Base-by-base conservation (phyloP, 2,329 filamentous ascomycete genomes). In the Monilinia vaccinii-corymbosi region DNA sequence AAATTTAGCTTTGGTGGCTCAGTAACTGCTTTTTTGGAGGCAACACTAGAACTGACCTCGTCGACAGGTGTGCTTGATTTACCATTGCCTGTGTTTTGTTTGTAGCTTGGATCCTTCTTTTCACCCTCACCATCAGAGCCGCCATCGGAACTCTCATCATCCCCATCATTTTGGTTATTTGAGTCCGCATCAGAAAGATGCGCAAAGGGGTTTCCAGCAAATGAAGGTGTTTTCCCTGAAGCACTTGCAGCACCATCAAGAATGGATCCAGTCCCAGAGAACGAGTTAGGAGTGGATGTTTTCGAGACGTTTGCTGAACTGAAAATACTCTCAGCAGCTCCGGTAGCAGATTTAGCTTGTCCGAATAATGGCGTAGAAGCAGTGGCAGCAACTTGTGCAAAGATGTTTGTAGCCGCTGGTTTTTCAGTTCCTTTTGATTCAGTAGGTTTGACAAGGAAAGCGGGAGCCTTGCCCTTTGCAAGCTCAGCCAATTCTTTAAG, bases 171-270 rank as follows among this genome's bases (percentile, higher is more conserved):
- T 63, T 80, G 77, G 8, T 70, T 73, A 55, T 79, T 79, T 4
- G 59, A 60, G 25, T 61, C 58, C 18, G 74, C 75, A 66, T 82
- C 81, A 1, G 82, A 84, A 9, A 85, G 75, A 65, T 85, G 80
- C 28, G 78, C 78, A 67, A 86, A 86, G 53, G 84, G 83, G 67
- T 85, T 84, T 49, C 71, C 66, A 46, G 58, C 53, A 59, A 64
- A 63, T n/a, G 62, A 42, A 13, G 60, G 38, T 13, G 63, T 60
- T 38, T 69, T 67, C 23, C 61, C 63, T 18, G 48, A 16, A 51
- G 48, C 48, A 14, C 64, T 48, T n/a, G 60, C 58, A 62, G 64
- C 61, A 16, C 62, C 62, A 53, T 68, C 68, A 31, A 71, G 61
- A 40, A 71, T 65, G 21, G 69, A 70, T 38, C 66, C 66, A 40